A percentile compares a stretch with the other conserved stretches of the same genome.
These are phyloP conservation scores for Fusarium heterosporum DNA, from an alignment of 2,329 filamentous ascomycete genomes.

Conservation along the genomic window DNA sequence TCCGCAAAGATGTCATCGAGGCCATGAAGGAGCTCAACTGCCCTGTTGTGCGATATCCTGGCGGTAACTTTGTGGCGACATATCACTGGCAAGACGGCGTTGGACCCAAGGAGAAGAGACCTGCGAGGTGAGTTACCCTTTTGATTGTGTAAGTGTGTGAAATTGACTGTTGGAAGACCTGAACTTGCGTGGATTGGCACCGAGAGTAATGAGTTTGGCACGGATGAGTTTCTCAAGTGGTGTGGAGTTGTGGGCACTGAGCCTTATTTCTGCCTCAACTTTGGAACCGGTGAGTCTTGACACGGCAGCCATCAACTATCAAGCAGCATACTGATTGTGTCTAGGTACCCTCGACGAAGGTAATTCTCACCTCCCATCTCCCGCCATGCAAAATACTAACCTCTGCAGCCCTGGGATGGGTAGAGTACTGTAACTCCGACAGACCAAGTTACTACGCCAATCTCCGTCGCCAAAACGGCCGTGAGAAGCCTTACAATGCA, in stretches of 20 bases:
- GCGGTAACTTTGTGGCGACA: constrained; percentile 86
- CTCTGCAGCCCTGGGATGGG: constrained; percentile 66
- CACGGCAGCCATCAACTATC: not conserved
- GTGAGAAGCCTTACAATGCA: constrained; percentile 77
- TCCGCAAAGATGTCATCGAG: constrained; percentile 81
- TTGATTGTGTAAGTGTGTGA: not conserved
- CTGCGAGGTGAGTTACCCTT: constrained; percentile 52
- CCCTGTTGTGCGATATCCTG: constrained; percentile 83
- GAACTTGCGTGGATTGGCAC: constrained; percentile 84
- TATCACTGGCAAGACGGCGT: constrained; percentile 89
- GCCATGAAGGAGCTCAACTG: constrained; percentile 79
- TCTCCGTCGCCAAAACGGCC: constrained; percentile 79
- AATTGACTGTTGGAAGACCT: constrained; percentile 52
- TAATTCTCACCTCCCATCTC: constrained; percentile 6
- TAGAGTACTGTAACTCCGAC: constrained; percentile 88
- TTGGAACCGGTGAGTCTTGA: constrained; percentile 73
- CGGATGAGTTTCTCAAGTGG: constrained; percentile 89
- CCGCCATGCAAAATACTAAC: not conserved
- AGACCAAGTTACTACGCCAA: constrained; percentile 85
- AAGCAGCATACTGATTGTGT: not conserved
- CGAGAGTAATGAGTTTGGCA: constrained; percentile 84
- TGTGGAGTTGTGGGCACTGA: constrained; percentile 78
- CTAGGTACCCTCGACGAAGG: constrained; percentile 56
- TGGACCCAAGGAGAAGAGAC: constrained; percentile 77
- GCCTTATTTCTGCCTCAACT: constrained; percentile 84